Conservation (phyloP, 257 asterid species). For the Salvia miltiorrhiza region DNA sequence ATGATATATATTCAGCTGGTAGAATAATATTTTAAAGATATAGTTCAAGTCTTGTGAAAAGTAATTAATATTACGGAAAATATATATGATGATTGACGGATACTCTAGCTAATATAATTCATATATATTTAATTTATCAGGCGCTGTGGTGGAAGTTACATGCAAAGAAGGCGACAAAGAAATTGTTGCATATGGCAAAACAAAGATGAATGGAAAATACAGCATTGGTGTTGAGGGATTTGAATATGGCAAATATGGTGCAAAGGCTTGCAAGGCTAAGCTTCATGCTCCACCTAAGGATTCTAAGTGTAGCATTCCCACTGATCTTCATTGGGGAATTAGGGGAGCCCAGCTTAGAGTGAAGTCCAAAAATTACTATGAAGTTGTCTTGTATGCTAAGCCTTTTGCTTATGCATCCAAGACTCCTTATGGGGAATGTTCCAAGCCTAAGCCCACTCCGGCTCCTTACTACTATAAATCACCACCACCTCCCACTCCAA, state of each 20-base stretch:
- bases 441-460: constrained; percentile 46
- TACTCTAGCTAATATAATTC: background rate
- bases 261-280: constrained; percentile 63
- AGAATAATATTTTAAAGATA: too few relatives aligned
- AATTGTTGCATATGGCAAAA: constrained; percentile 59
- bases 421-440: constrained; percentile 52
- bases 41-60: too few relatives aligned
- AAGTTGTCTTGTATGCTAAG: constrained; percentile 62
- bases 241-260: constrained; percentile 58
- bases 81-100: too few relatives aligned
- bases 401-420: constrained; percentile 75
- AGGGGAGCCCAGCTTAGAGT: constrained; percentile 54
- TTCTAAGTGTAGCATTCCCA: constrained; percentile 57
- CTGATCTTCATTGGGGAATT: constrained; percentile 50
- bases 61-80: too few relatives aligned
- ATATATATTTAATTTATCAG: constrained; percentile 25
- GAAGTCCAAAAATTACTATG: constrained; percentile 53
- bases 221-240: constrained; percentile 50
- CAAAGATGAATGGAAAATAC: constrained; percentile 66
- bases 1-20: too few relatives aligned
- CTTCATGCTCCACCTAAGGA: constrained; percentile 63
- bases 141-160: constrained; percentile 70
- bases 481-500: constrained; percentile 13
- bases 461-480: constrained; percentile 45
- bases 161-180: constrained; percentile 56